Evolutionary conservation across 2,329 filamentous ascomycete species (phyloP), one percentile per base, ranked within the genome.

Genomic region (Moelleriella libera): DNA sequence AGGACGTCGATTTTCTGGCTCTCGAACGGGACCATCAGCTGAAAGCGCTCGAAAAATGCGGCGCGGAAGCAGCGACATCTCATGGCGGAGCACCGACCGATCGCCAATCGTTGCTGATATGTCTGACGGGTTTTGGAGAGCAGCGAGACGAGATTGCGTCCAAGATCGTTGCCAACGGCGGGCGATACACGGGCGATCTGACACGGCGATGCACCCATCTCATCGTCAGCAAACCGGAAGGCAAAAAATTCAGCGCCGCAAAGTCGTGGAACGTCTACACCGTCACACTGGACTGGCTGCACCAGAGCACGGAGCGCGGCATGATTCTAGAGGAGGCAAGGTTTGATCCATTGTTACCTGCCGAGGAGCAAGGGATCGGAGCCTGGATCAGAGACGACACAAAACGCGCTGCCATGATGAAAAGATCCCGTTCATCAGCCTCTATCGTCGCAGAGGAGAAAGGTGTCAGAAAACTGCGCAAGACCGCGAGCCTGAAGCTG

Each of bases 191-290:
- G 30, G 87, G 85, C 48, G 90, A 98, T 60, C 73, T 98, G 47
- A 94, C 88, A 8, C 87, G 82, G 58, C 74, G 72, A 47, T 86
- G 94, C 53, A 94, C 88, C 2, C 92, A 98, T 63, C 75, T 98
- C 12, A 83, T 98, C 53, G 87, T 87, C 32, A 76, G 77, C 51
- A 77, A 76, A 45, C 81, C 90, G 7, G 78, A 85, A 53, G 90
- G 92, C 28, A 85, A 88, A 51, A 98, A 98, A 63, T 98, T 94
- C 62, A 78, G 79, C 48, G 88, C 88, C 48, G 92, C 90, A n/a
- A 80, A 78, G 54, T 75, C 75, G 55, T 98, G 92, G 89, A 74
- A 75, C 43, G 78, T 95, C 54, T 79, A 79, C 46, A 78, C 88
- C 29, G 88, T 98, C 29, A 82, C 84, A 1, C 63, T 85, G 34